Base-by-base conservation (phyloP, 208 protist species). In the Leishmania major region DNA sequence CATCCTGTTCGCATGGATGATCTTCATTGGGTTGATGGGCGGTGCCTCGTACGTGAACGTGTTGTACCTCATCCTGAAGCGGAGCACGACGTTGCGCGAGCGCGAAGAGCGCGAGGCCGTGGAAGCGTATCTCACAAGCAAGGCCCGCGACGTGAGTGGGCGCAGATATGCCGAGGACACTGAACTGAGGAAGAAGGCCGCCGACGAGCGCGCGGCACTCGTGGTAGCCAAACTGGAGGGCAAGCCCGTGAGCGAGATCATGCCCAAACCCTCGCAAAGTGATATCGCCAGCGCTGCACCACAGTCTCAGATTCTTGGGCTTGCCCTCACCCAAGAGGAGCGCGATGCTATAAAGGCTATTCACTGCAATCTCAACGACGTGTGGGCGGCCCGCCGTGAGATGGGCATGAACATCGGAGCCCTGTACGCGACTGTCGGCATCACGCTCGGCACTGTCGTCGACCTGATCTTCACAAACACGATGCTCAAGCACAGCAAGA, bases 21-120 rank as follows among this genome's bases (percentile, higher is more conserved):
- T 98, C n/a, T 97, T 94, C 70, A 93, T 97, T 47, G 96, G 96
- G 35, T 82, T 98, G 15, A 75, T 98, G 31, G 95, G 96, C 59
- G 96, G 96, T 51, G 92, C 94, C 10, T 96, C 91, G 13, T 98
- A 98, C 84, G 96, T 98, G 19, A 98, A 98, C 83, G 87, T 93
- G 28, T 98, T 98, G 66, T 98, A 95, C 79, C 83, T 97, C 31
- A 93, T 98, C 57, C 82, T 98, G 19, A 81, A 88, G 60, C 82
- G 84, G 7, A 84, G 86, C 40, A 45, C 80, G 22, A 31, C 60
- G 11, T 83, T 90, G 83, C 85, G 90, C 53, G 64, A 86, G 71
- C 55, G 81, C 37, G 86, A 93, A 74, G 82, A 90, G 67, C 25
- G 81, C 53, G 76, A 83, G 28, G 45, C 75, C 15, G 59, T 85